Percentiles rank a stretch among this genome's conserved stretches.
Evolutionary conservation across 202 grass and related monocot genomes (phyloP).

Genomic region (Digitaria exilis): DNA sequence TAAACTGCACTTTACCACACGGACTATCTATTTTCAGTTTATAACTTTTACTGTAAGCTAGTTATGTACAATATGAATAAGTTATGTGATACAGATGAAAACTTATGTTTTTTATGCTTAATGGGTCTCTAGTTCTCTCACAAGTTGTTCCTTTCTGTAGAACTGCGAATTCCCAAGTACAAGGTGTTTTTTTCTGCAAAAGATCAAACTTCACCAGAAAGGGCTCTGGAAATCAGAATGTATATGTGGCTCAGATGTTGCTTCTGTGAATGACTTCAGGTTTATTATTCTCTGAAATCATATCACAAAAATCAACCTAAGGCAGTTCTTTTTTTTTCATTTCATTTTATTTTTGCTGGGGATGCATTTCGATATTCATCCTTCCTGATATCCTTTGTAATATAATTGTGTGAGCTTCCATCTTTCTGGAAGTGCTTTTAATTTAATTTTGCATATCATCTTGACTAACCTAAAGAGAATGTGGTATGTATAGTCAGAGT

Average conservation of each 20-base stretch:
- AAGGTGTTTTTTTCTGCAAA: slow-evolving; percentile 66
- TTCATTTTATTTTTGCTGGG: neutral
- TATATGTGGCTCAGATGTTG: slow-evolving; percentile 53
- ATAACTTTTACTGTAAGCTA: neutral
- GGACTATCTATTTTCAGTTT: neutral
- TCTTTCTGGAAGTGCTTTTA: slow-evolving; percentile 2
- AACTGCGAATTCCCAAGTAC: slow-evolving; percentile 20
- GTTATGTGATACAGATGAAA: slow-evolving; percentile 4
- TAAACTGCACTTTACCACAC: neutral
- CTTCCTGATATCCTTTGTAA: slow-evolving; percentile 7
- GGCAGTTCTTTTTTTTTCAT: neutral
- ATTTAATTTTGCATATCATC: slow-evolving; percentile 11
- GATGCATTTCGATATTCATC: neutral
- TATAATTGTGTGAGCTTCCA: slow-evolving; percentile 5
- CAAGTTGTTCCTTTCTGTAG: slow-evolving; percentile 42
- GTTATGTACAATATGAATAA: neutral
- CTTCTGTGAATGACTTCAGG: slow-evolving; percentile 53
- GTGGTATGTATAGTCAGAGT: neutral
- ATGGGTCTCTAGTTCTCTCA: slow-evolving; percentile 35
- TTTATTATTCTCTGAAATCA: slow-evolving; percentile 34
- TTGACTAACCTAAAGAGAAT: neutral
- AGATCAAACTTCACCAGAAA: slow-evolving; percentile 68
- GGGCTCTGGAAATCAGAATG: slow-evolving; percentile 90
- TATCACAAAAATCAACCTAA: neutral
- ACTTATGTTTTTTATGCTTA: slow-evolving; percentile 6